Percentiles rank a stretch among this genome's conserved stretches.
Conservation (phyloP, 129 eudicot species). For the Lactuca sativa region DNA sequence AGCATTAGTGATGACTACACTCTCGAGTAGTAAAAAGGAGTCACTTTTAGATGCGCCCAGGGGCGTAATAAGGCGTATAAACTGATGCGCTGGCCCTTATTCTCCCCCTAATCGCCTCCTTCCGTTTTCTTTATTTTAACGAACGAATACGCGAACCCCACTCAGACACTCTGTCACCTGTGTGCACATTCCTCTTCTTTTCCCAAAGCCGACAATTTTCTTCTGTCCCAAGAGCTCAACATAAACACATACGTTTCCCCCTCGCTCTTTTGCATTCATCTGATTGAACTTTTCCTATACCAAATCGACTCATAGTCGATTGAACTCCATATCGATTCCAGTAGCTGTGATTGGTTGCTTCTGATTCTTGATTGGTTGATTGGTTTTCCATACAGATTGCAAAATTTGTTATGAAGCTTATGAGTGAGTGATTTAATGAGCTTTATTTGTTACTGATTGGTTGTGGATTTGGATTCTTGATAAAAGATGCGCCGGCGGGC, state of each 20-base stretch:
- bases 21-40: background rate
- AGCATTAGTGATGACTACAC: background rate
- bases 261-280: background rate
- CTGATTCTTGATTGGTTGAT: background rate
- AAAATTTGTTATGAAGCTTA: background rate
- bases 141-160: slow-evolving; percentile 25
- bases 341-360: background rate
- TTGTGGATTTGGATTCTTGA: slow-evolving; percentile 18
- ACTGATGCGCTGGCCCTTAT: background rate
- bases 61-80: background rate
- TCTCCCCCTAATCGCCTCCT: slow-evolving; percentile 25
- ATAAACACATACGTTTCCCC: background rate
- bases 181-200: slow-evolving; percentile 9
- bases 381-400: slow-evolving; percentile 15
- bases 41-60: background rate
- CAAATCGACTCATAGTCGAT: slow-evolving; percentile 6
- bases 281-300: background rate
- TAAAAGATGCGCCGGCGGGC: slow-evolving; percentile 87
- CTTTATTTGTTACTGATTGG: background rate
- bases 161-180: slow-evolving; percentile 26
- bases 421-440: slow-evolving; percentile 8
- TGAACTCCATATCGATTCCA: slow-evolving; percentile 2
- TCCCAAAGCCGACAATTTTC: slow-evolving; percentile 32
- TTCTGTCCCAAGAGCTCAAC: background rate
- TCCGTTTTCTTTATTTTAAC: background rate